Evolutionary conservation across 176 grass and related monocot genomes (phyloP), one percentile per base, ranked within the genome.

Genomic region (Panicum miliaceum): DNA sequence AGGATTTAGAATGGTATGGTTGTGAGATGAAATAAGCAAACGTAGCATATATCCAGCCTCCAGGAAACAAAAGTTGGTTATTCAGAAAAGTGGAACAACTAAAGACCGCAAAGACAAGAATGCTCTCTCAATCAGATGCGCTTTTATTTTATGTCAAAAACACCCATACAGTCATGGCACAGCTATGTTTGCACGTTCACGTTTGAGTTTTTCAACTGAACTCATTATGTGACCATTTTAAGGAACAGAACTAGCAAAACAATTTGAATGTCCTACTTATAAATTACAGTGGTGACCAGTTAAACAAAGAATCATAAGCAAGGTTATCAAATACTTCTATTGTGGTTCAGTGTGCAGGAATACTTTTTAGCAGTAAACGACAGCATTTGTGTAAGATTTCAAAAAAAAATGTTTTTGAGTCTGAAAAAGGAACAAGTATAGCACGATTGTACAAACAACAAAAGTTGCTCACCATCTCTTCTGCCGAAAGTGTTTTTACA

Each of bases 401-500:
- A 32, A 2, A 32, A 42, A 32, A 45, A 67, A 51, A 68, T 61
- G 6, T 3, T 8, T 27, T 9, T 5, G 16, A 36, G 26, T 64
- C 35, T 45, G 3, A 18, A 52, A 81, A 42, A 34, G 35, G 0
- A 59, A 60, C 3, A 73, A 16, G 22, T 45, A 85, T 40, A 23
- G 18, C 58, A 62, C 67, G 8, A 8, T 45, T 50, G 46, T n/a
- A 54, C 45, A 84, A 62, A 82, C 43, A 57, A 43, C 58, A 79
- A 75, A 45, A 43, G 76, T 14, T 76, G 25, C 83, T 92, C 64
- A 96, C 97, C 97, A 82, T 94, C 93, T 94, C 93, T 94, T 82
- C 82, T 94, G 67, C 97, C 97, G 68, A 96, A 99, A 81, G 91
- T 87, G 68, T 99, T 96, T 83, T 99, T 99, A 63, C 97, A 96